Conservation (phyloP, 257 asterid species). For the Nicotiana tabacum region DNA sequence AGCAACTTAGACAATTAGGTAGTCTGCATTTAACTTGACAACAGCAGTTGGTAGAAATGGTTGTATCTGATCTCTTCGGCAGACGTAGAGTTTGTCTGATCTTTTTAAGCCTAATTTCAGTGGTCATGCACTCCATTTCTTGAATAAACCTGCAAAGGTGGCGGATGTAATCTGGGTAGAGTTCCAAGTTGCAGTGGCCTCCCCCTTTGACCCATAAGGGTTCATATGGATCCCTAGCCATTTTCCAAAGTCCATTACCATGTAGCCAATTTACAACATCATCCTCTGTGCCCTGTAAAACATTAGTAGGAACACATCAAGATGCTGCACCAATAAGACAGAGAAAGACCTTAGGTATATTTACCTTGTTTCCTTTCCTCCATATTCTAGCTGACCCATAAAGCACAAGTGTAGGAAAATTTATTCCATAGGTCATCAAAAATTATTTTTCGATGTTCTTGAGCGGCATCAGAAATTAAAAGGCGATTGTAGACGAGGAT, state of each 20-base stretch:
- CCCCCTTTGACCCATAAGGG: slow-evolving; percentile 99
- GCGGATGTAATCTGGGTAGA: slow-evolving; percentile 86
- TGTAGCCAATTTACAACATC: slow-evolving; percentile 94
- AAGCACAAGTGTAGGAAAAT: not conserved
- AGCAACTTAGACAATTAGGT: slow-evolving; percentile 47
- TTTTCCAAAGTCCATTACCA: slow-evolving; percentile 78
- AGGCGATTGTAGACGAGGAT: not conserved
- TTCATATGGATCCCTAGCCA: slow-evolving; percentile 86
- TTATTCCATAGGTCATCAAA: not conserved
- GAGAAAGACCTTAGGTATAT: not conserved
- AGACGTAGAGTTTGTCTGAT: slow-evolving; percentile 41
- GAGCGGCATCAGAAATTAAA: not conserved
- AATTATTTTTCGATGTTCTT: not conserved
- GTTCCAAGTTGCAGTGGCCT: slow-evolving; percentile 99
- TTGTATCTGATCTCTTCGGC: slow-evolving; percentile 27
- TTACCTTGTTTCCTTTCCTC: not conserved
- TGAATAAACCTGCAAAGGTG: slow-evolving; percentile 77
- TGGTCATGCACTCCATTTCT: slow-evolving; percentile 88
- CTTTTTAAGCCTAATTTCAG: slow-evolving; percentile 56
- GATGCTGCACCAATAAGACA: not conserved
- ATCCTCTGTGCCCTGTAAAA: slow-evolving; percentile 86
- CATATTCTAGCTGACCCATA: not conserved
- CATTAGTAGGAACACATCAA: not conserved
- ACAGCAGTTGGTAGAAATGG: slow-evolving; percentile 33
- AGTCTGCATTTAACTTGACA: slow-evolving; percentile 38